phyloP scores from a whole-genome alignment of 768 basidiomycete genomes.

The Leccinum sublutescens region DNA sequence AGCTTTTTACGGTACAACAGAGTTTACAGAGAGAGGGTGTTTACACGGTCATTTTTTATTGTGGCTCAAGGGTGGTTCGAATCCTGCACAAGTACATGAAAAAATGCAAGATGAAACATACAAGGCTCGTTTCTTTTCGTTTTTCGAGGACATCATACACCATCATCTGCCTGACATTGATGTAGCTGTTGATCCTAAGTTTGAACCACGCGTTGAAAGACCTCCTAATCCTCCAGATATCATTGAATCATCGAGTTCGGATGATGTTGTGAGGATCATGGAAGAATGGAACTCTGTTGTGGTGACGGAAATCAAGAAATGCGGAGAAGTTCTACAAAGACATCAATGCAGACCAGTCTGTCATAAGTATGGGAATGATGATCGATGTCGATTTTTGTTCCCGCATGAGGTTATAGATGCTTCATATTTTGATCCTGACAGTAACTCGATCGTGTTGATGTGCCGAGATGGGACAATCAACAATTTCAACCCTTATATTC shows the following conservation, averaged over 20 bases:
- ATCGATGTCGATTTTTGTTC: constrained; percentile 32
- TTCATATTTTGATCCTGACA: constrained; percentile 31
- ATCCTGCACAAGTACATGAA: constrained; percentile 33
- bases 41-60: constrained; percentile 36
- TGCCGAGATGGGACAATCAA: constrained; percentile 31
- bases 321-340: constrained; percentile 22
- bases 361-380: constrained; percentile 32
- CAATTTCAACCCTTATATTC: constrained; percentile 33
- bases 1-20: constrained; percentile 31
- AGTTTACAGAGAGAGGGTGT: constrained; percentile 27
- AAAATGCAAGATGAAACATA: constrained; percentile 1
- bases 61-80: constrained; percentile 29
- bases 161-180: constrained; percentile 32
- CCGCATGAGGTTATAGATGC: constrained; percentile 31
- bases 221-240: neutral
- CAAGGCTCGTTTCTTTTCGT: constrained; percentile 22
- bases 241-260: too few relatives aligned
- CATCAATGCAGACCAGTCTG: constrained; percentile 25
- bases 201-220: neutral
- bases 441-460: constrained; percentile 27
- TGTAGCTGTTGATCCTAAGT: constrained; percentile 2
- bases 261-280: too few relatives aligned
- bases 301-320: constrained; percentile 14
- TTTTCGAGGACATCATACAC: constrained; percentile 34
- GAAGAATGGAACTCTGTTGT: too few relatives aligned